phyloP scores from a whole-genome alignment of 208 protist species.

The Sergeia podlipaevii region DNA sequence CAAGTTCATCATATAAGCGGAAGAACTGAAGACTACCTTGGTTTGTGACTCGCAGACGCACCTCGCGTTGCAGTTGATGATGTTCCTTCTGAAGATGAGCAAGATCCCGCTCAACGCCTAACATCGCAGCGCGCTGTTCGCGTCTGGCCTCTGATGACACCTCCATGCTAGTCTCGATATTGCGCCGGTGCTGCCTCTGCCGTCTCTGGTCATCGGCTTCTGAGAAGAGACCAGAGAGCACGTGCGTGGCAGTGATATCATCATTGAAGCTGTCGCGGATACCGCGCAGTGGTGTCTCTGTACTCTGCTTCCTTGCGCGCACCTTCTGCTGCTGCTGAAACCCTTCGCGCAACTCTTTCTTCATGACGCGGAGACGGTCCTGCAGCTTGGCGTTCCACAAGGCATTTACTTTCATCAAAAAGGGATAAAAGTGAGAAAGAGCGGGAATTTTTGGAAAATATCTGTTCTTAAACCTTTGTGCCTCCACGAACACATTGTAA shows the following conservation, averaged over 20 bases:
- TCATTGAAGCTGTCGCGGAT: neutral
- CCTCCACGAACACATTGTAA: slow-evolving; percentile 64
- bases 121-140: no score
- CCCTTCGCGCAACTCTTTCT: slow-evolving; percentile 16
- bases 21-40: slow-evolving; percentile 63
- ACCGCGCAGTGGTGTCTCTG: neutral
- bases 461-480: slow-evolving; percentile 82
- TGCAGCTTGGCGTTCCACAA: slow-evolving; percentile 72
- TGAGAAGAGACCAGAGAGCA: neutral
- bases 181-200: neutral
- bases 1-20: slow-evolving; percentile 56
- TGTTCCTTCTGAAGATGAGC: slow-evolving; percentile 26
- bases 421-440: slow-evolving; percentile 77
- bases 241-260: neutral
- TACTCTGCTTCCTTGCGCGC: neutral
- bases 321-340: neutral
- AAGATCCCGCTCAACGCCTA: neutral
- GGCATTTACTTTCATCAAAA: slow-evolving; percentile 70
- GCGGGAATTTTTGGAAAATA: slow-evolving; percentile 64
- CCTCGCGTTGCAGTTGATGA: slow-evolving; percentile 59
- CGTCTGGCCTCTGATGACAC: neutral
- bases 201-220: neutral
- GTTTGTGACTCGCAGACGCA: slow-evolving; percentile 70
- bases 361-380: slow-evolving; percentile 38
- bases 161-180: no score